Base-by-base conservation (phyloP, 1,139 yeast genomes). In the Debaryomyces coudertii region DNA sequence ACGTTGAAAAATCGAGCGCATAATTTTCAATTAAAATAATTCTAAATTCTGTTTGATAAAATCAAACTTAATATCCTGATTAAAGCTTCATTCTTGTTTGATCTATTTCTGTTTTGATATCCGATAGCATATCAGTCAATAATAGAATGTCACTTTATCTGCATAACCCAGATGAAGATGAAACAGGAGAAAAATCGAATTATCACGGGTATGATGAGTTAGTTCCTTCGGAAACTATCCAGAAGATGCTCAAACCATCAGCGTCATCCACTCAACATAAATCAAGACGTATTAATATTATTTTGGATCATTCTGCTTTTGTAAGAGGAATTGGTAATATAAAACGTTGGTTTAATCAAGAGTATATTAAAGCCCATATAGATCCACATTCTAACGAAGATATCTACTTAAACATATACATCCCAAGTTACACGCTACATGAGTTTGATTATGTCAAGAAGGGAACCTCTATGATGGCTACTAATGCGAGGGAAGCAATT, bases 321-420 rank as follows among this genome's bases (percentile, higher is more conserved):
- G 76, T 80, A 5, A 73, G 82, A 46, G 87, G 87, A 1, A 72
- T 82, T 40, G 85, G 84, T 1, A 79, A 79, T 52, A 69, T 82
- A 56, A 80, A 80, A 57, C 63, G 79, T 49, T 82, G 87, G 87
- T 69, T 76, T 46, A 71, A 74, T 45, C 54, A 65, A n/a, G 72
- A 65, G 42, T 53, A 67, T 61, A 52, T 77, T 55, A 52, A 63
- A 15, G 37, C 64, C 30, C 63, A 61, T 43, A 38, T 52, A 9
- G 49, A 50, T 5, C 44, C 50, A 30, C 25, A 24, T 3, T 43
- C 51, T 15, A 48, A 54, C 6, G 63, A 61, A 27, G 50, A 49
- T 11, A 57, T 67, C 9, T 45, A 53, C 2, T 59, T 75, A 41
- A 68, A 64, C 49, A 57, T 75, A 28, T 71, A 58, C 53, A 63